A percentile compares a stretch with the other conserved stretches of the same genome.
These are phyloP conservation scores for Knoxdaviesia capensis DNA, from an alignment of 2,329 filamentous ascomycete genomes.

Conservation along the genomic window DNA sequence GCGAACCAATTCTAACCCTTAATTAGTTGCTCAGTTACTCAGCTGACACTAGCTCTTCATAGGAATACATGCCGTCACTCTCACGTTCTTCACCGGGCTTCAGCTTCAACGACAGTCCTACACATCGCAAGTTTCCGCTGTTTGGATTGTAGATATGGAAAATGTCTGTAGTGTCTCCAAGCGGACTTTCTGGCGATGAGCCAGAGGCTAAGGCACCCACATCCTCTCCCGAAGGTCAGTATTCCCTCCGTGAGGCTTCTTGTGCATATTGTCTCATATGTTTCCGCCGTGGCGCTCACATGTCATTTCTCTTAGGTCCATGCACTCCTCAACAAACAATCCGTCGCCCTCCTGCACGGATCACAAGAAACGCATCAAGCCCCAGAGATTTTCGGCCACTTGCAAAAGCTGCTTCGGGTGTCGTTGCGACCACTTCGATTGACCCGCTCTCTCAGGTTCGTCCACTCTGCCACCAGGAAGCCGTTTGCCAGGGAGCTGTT, in stretches of 20 bases:
- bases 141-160: no score
- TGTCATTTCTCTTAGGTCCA: conserved; percentile 1
- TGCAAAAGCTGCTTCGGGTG: conserved; percentile 4
- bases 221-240: no score
- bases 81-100: no score
- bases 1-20: no score
- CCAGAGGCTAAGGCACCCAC: no score
- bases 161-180: no score
- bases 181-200: no score
- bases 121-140: no score
- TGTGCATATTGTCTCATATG: conserved; percentile 6
- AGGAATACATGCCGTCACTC: no score
- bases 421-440: conserved; percentile 6
- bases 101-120: no score
- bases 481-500: not conserved
- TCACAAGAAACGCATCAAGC: conserved; percentile 3
- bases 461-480: not conserved
- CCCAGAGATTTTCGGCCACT: not conserved
- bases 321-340: conserved; percentile 1
- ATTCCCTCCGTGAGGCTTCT: not conserved
- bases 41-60: no score
- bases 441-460: conserved; percentile 13
- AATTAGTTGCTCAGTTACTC: no score
- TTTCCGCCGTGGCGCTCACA: not conserved
- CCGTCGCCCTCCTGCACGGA: not conserved